A percentile compares a stretch with the other conserved stretches of the same genome.
These are phyloP conservation scores for Lichtheimia ramosa DNA, from an alignment of 371 early-diverging fungal genomes.

Conservation along the genomic window DNA sequence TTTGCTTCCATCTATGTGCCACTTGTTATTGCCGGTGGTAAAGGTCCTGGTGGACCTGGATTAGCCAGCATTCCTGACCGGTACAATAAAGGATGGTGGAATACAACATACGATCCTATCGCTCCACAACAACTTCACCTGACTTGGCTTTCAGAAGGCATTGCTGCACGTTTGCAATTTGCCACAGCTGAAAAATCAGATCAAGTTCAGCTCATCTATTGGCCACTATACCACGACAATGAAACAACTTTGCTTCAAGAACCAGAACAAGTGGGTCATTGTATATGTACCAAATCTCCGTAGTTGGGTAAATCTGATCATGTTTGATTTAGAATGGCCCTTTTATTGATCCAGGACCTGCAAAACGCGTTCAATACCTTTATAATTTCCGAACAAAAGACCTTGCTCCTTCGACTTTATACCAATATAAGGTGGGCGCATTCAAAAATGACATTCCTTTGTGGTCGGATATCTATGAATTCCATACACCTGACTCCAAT, in stretches of 20 bases:
- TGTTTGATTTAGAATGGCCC: not conserved
- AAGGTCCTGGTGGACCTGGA: slow-evolving; percentile 10
- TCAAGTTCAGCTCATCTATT: slow-evolving; percentile 11
- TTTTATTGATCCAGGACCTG: slow-evolving; percentile 36
- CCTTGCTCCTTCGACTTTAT: slow-evolving; percentile 18
- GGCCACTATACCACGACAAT: slow-evolving; percentile 6
- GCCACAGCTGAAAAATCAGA: slow-evolving; percentile 12
- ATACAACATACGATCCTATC: slow-evolving; percentile 7
- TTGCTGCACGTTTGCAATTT: slow-evolving; percentile 16
- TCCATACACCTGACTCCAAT: slow-evolving; percentile 14
- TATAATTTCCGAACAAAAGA: slow-evolving; percentile 25
- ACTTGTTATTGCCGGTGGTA: not conserved
- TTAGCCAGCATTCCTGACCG: not conserved
- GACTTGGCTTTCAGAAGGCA: slow-evolving; percentile 13
- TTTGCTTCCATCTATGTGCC: not conserved
- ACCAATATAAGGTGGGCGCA: slow-evolving; percentile 26
- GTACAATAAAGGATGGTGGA: slow-evolving; percentile 16
- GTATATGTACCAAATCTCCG: not conserved
- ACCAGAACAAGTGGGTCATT: slow-evolving; percentile 2
- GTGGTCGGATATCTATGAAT: slow-evolving; percentile 13
- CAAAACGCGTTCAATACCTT: slow-evolving; percentile 24
- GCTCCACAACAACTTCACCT: slow-evolving; percentile 26
- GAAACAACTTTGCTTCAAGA: not conserved
- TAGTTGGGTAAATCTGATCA: not conserved
- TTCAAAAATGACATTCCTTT: not conserved